Evolutionary conservation across 2,329 filamentous ascomycete genomes (phyloP).

Genomic region (Colletotrichum graminicola): DNA sequence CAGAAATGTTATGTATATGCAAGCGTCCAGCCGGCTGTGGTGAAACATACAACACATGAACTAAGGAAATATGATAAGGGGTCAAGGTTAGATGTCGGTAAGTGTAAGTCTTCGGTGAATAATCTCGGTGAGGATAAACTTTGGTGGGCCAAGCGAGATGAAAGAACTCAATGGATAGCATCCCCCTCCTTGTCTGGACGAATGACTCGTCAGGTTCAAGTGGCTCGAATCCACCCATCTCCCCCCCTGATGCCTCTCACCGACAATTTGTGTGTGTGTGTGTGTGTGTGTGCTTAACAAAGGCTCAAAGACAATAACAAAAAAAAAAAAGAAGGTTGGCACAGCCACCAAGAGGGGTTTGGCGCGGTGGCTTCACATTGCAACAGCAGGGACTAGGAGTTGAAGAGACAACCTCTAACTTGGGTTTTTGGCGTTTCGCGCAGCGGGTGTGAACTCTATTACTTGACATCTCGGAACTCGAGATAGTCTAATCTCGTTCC

Average conservation of each 20-base stretch:
- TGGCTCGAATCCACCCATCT: background rate
- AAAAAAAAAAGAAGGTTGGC: background rate
- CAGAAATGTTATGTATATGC: background rate
- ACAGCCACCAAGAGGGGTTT: background rate
- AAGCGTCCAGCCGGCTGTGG: too few species aligned
- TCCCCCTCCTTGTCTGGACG: slow-evolving; percentile 17
- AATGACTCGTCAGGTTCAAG: slow-evolving; percentile 29
- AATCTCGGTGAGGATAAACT: slow-evolving; percentile 8
- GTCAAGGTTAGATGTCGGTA: background rate
- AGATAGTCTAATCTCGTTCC: background rate
- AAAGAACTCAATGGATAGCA: slow-evolving; percentile 13
- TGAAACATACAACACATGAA: background rate
- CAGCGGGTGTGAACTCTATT: background rate
- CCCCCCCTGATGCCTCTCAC: slow-evolving; percentile 14
- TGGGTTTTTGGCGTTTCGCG: background rate
- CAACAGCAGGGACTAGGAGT: background rate
- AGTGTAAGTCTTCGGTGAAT: background rate
- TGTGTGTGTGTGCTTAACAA: background rate
- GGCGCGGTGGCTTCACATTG: background rate
- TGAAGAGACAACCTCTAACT: background rate
- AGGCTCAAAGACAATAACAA: background rate
- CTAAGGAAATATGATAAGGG: background rate
- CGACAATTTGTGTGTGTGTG: slow-evolving; percentile 24
- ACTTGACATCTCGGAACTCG: background rate
- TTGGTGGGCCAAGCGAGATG: slow-evolving; percentile 30